Evolutionary conservation across 2,329 filamentous ascomycete species (phyloP).

Genomic region (Aspergillus sp.): DNA sequence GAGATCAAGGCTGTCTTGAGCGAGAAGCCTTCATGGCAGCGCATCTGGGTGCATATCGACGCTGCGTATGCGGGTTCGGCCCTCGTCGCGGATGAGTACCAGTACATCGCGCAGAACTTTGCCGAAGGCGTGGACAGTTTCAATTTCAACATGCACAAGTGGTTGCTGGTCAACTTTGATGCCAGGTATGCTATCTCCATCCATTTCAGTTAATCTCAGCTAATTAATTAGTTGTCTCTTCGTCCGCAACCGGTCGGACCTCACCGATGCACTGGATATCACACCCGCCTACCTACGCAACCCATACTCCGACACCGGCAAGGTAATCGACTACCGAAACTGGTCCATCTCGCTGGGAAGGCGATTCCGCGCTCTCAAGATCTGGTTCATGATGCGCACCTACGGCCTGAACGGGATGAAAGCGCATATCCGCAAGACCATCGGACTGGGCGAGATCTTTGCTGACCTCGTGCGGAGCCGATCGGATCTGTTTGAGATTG

Average conservation of each 20-base stretch:
- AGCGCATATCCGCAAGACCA: constrained; percentile 64
- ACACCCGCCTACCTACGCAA: constrained; percentile 80
- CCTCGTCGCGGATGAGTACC: constrained; percentile 75
- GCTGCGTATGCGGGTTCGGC: constrained; percentile 88
- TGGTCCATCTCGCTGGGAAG: constrained; percentile 94
- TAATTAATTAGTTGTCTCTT: constrained; percentile 61
- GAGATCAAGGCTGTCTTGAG: constrained; percentile 57
- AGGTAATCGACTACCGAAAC: constrained; percentile 92
- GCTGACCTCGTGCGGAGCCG: constrained; percentile 54
- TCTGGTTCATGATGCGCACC: constrained; percentile 87
- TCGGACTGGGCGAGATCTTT: constrained; percentile 68
- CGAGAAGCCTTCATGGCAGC: constrained; percentile 43
- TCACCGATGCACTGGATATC: constrained; percentile 76
- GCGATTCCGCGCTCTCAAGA: constrained; percentile 81
- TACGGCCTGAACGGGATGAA: constrained; percentile 76
- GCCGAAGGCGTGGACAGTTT: constrained; percentile 71
- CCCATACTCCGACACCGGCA: constrained; percentile 69
- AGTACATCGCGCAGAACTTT: constrained; percentile 60
- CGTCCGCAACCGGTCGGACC: constrained; percentile 67
- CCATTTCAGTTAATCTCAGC: no score
- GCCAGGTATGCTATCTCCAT: constrained; percentile 38
- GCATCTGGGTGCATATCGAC: constrained; percentile 89
- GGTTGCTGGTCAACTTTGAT: constrained; percentile 92
- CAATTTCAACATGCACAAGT: constrained; percentile 97
- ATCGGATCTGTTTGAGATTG: constrained; percentile 68